Evolutionary conservation across 345 rosid species (phyloP).

Genomic region (Eucalyptus tenuipes): DNA sequence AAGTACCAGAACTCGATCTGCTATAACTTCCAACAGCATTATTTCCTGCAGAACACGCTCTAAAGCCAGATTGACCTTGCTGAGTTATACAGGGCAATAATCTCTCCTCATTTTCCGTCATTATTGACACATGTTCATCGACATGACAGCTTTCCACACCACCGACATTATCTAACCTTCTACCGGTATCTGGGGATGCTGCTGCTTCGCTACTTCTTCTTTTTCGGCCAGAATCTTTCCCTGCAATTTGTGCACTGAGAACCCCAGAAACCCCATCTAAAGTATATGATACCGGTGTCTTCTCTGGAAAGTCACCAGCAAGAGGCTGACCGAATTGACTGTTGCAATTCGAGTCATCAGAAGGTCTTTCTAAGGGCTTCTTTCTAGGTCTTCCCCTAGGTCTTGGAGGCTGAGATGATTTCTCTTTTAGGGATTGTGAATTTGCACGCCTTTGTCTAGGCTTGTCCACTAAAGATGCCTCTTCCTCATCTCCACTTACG

Average conservation of each 20-base stretch:
- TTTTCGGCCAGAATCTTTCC: conserved; percentile 4
- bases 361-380: conserved; percentile 5
- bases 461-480: not conserved
- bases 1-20: conserved; percentile 5
- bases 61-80: conserved; percentile 3
- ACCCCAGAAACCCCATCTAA: conserved; percentile 13
- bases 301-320: conserved; percentile 14
- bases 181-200: not conserved
- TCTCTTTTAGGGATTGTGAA: conserved; percentile 1
- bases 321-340: conserved; percentile 25
- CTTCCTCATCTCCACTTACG: conserved; percentile 12
- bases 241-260: conserved; percentile 8
- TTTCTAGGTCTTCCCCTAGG: conserved; percentile 22
- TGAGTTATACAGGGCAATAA: conserved; percentile 5
- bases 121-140: not conserved
- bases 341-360: not conserved
- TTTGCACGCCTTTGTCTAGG: not conserved
- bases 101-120: conserved; percentile 9
- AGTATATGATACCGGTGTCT: conserved; percentile 14
- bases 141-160: not conserved
- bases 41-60: conserved; percentile 2
- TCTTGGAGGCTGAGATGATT: conserved; percentile 1
- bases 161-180: conserved; percentile 10
- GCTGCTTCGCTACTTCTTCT: conserved; percentile 2
- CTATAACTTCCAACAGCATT: conserved; percentile 1